Evolutionary conservation across 257 asterid species (phyloP), one percentile per base, ranked within the genome.

Genomic region (Misopates orontium): DNA sequence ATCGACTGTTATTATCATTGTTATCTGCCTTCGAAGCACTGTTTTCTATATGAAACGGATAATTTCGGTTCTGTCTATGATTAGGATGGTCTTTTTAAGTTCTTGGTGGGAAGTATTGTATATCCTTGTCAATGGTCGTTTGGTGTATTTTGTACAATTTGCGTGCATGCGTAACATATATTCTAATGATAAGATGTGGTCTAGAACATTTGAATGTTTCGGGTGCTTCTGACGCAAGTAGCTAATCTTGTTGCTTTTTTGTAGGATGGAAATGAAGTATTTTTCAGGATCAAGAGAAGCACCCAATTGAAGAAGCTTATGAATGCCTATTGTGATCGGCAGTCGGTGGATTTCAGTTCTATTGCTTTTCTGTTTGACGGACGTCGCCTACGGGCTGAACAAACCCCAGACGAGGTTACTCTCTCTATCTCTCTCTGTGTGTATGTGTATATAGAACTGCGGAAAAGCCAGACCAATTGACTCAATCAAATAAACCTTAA

Each of bases 321-420:
- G 77, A 73, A 77, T 63, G 82, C 84, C 7, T 80, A 83, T 19
- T 81, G 86, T 71, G 84, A 83, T 36, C 71, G 85, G 4, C 83
- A 77, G 28, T 82, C 88, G 0, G 79, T 79, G 53, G 86, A 80
- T 54, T 18, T 74, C 48, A 72, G 62, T n/a, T 67, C 81, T 10
- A 71, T 78, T 66, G 86, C 82, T 8, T 83, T 83, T 59, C 75
- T 80, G 42, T 83, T 80, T 76, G 89, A 83, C 45, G 86, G 89
- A 14, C 83, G 93, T 36, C 82, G 87, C 20, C 81, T 85, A 18
- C 76, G 85, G 1, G 78, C 65, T 14, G 89, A 83, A 76, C 87
- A 85, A 31, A 79, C 93, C 50, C 93, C 93, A 1, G 83, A 81
- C 67, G 93, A 85, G 89, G 93, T 85, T 10, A 13, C 47, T 13